These are phyloP conservation scores for Trichoderma virens DNA, from an alignment of 495 filamentous ascomycete genomes.

Conservation along the genomic window DNA sequence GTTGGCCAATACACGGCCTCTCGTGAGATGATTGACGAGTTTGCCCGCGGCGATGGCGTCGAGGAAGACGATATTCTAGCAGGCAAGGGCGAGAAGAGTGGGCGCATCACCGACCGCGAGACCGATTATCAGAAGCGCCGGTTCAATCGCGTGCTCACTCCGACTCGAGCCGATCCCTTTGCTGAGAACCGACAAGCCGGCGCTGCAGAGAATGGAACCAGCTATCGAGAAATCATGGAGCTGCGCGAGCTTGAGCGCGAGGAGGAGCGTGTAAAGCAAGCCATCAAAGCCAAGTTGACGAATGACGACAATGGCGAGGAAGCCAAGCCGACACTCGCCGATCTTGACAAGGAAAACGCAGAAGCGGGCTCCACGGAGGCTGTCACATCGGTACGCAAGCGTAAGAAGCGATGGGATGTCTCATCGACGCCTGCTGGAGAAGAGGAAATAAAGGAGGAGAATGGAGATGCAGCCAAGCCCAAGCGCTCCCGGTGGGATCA, in stretches of 20 bases:
- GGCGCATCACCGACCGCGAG: constrained; percentile 83
- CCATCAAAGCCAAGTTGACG: constrained; percentile 65
- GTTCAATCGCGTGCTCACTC: constrained; percentile 78
- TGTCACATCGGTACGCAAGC: constrained; percentile 59
- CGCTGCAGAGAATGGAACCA: constrained; percentile 52
- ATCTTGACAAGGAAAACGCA: constrained; percentile 63
- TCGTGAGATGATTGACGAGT: constrained; percentile 85
- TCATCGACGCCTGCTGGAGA: constrained; percentile 42
- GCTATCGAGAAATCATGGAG: constrained; percentile 88
- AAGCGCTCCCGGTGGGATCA: constrained; percentile 86
- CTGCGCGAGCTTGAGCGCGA: constrained; percentile 86
- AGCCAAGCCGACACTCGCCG: constrained; percentile 59
- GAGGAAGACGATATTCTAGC: constrained; percentile 89
- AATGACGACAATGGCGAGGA: constrained; percentile 51
- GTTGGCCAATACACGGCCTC: constrained; percentile 97
- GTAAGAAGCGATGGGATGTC: constrained; percentile 93
- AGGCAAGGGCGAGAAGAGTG: constrained; percentile 73
- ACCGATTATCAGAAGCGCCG: constrained; percentile 97
- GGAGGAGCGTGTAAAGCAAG: constrained; percentile 76
- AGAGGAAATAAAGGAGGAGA: constrained; percentile 40
- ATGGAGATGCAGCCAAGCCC: neutral
- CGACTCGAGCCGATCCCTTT: constrained; percentile 84
- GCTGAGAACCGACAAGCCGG: constrained; percentile 65
- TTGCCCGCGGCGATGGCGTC: constrained; percentile 73
- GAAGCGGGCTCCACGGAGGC: constrained; percentile 61